Evolutionary conservation across 2,329 filamentous ascomycete species (phyloP), one percentile per base, ranked within the genome.

Genomic region (Aspergillus cejpii): DNA sequence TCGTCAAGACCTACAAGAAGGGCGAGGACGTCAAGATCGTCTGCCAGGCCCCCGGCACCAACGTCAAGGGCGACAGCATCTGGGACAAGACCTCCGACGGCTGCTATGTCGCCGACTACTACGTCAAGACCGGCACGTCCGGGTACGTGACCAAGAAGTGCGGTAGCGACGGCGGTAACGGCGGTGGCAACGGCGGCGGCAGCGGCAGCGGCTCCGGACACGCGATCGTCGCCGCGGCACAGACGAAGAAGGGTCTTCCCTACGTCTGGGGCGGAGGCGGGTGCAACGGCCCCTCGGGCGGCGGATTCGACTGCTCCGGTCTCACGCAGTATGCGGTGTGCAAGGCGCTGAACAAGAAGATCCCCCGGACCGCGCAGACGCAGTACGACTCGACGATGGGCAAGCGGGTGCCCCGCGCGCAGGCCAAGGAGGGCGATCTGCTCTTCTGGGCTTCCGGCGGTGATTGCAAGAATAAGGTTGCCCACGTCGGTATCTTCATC

Each of bases 231-330:
- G 29, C 37, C 12, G 54, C 56, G 2, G 56, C 57, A 3, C 40
- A 52, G 37, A 51, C 48, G 15, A 41, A 59, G 40, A 52, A 57
- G n/a, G 53, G 52, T 6, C 50, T 59, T 6, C 53, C 55, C 8
- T 60, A 60, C 41, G 56, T 58, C 36, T 58, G 49, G 50, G 57
- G 57, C 15, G 57, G 57, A 1, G 57, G 56, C 26, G 54, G 54
- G 7, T 59, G 55, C 38, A 38, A 45, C 11, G 57, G 57, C 20
- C 53, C 53, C 19, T 51, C 55, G 1, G 36, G 39, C 0, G 56
- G 56, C 2, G 57, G 57, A 1, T 60, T 60, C 38, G 57, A 60
- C 31, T 59, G 57, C 45, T 59, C 56, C 5, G 57, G 56, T 20
- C 44, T 59, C 29, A 59, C 57, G 10, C 57, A 60, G 46, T 59